phyloP scores from a whole-genome alignment of 2,329 filamentous ascomycete species.

The Monilinia fructicola region DNA sequence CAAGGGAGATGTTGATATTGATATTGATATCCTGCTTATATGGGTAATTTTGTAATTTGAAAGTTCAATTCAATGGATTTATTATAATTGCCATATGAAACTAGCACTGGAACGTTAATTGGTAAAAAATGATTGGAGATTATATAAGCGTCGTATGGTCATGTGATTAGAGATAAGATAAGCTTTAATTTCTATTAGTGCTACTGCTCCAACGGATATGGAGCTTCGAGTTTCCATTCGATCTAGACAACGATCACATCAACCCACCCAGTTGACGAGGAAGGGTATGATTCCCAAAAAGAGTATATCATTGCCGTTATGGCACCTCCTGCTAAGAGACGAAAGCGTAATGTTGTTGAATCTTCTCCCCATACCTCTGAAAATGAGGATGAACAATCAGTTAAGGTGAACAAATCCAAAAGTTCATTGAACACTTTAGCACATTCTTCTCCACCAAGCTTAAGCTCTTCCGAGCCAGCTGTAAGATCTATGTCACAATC shows the following conservation, averaged over 20 bases:
- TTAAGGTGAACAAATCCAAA: slow-evolving; percentile 26
- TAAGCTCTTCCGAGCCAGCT: slow-evolving; percentile 18
- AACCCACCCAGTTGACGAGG: not conserved
- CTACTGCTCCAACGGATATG: not conserved
- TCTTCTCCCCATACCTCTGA: slow-evolving; percentile 45
- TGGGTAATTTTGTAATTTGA: no score
- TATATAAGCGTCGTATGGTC: not conserved
- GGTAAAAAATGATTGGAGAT: not conserved
- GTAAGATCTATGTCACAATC: slow-evolving; percentile 23
- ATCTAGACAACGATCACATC: slow-evolving; percentile 13
- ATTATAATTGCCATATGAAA: no score
- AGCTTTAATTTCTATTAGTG: slow-evolving; percentile 4
- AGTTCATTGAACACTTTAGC: slow-evolving; percentile 30
- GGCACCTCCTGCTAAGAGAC: slow-evolving; percentile 45
- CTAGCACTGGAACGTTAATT: no score
- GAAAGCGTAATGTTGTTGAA: slow-evolving; percentile 54
- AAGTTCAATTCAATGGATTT: no score
- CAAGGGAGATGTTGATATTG: no score
- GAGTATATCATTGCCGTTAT: slow-evolving; percentile 28
- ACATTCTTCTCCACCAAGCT: slow-evolving; percentile 31
- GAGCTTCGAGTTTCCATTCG: not conserved
- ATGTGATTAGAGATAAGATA: slow-evolving; percentile 10
- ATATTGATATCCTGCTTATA: no score
- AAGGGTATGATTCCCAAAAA: slow-evolving; percentile 9
- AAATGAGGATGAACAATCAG: slow-evolving; percentile 49